Evolutionary conservation across 345 rosid genomes (phyloP).

Genomic region (Clausena lansium): DNA sequence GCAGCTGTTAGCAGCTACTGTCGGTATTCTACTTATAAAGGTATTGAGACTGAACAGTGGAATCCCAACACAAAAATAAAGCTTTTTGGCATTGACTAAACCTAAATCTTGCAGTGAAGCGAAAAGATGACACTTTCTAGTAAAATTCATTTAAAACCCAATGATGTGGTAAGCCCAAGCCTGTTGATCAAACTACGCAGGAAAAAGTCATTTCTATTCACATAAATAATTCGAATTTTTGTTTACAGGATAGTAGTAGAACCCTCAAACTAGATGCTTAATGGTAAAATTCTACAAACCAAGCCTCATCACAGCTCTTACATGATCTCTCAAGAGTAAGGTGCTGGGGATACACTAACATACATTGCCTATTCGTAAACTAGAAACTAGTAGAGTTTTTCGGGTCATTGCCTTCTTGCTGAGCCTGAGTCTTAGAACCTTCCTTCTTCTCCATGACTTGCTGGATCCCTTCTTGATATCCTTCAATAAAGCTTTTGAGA

Average conservation of each 20-base stretch:
- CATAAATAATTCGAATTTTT: constrained; percentile 9
- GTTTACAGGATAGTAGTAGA: constrained; percentile 5
- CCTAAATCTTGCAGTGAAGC: not conserved
- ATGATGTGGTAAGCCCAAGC: not conserved
- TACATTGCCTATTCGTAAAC: not conserved
- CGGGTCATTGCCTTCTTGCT: constrained; percentile 24
- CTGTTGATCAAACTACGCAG: not conserved
- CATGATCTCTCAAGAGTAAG: not conserved
- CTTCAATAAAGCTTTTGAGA: constrained; percentile 63
- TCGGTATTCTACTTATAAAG: not conserved
- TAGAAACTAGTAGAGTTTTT: constrained; percentile 21
- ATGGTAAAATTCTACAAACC: constrained; percentile 12
- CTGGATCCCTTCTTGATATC: constrained; percentile 81
- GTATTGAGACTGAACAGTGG: not conserved
- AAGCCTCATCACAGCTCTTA: not conserved
- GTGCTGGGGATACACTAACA: not conserved
- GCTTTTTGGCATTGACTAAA: not conserved
- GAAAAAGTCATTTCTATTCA: constrained; percentile 5
- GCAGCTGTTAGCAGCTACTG: not conserved
- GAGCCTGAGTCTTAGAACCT: constrained; percentile 37
- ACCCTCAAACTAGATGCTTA: constrained; percentile 8
- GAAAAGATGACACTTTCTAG: not conserved
- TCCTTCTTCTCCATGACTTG: constrained; percentile 59
- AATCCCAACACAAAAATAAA: not conserved
- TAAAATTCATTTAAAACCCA: not conserved